Conservation (phyloP, 2,329 filamentous ascomycete species). For the Chaetomium sp. region DNA sequence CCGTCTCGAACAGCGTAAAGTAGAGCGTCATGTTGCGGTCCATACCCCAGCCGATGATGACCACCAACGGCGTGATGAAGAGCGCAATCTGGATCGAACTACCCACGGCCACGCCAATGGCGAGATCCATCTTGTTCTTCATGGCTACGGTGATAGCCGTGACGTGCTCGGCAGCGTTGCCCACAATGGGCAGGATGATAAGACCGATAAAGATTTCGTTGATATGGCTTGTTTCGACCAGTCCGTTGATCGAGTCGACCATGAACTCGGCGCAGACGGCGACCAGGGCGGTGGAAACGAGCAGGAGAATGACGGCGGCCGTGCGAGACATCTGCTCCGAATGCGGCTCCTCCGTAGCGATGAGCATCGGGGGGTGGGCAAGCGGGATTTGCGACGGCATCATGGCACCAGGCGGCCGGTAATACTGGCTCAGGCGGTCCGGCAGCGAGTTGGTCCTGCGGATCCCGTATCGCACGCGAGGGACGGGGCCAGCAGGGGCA, state of each 20-base stretch:
- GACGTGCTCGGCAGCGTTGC: constrained; percentile 67
- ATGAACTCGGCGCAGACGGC: constrained; percentile 65
- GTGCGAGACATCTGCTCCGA: constrained; percentile 47
- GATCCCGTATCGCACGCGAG: constrained; percentile 56
- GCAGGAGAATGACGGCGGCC: constrained; percentile 54
- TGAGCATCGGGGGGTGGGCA: constrained; percentile 29
- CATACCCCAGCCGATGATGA: constrained; percentile 66
- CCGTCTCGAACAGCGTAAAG: constrained; percentile 84
- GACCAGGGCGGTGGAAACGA: constrained; percentile 59
- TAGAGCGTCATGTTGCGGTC: constrained; percentile 68
- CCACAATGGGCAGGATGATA: constrained; percentile 66
- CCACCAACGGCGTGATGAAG: constrained; percentile 63
- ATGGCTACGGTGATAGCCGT: constrained; percentile 64
- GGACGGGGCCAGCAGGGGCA: constrained; percentile 40
- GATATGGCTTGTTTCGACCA: constrained; percentile 50
- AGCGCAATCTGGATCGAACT: constrained; percentile 67
- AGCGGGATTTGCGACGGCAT: constrained; percentile 42
- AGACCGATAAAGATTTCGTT: constrained; percentile 64
- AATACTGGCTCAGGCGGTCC: constrained; percentile 52
- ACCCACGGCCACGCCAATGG: constrained; percentile 65
- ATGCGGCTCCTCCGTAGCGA: constrained; percentile 31
- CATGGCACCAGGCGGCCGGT: constrained; percentile 44
- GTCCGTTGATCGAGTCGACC: constrained; percentile 59
- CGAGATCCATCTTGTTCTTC: constrained; percentile 72
- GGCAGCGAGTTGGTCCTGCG: constrained; percentile 70